A percentile compares a stretch with the other conserved stretches of the same genome.
phyloP scores from a whole-genome alignment of 768 basidiomycete genomes.

The Gymnopilus dilepis region DNA sequence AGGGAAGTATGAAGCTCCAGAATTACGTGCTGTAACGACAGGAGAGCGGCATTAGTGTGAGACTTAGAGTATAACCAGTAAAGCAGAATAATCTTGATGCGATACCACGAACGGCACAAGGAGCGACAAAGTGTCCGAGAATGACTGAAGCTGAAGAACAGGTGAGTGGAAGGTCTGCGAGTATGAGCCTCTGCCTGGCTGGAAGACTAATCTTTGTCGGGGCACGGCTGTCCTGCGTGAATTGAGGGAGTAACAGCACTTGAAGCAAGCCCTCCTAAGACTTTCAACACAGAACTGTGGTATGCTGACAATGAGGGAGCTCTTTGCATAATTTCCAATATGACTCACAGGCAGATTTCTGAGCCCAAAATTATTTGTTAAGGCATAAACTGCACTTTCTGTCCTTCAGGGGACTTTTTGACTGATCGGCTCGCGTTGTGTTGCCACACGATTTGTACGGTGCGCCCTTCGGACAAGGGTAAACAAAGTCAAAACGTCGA shows the following conservation, averaged over 20 bases:
- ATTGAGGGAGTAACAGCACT: no score
- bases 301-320: no score
- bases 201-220: no score
- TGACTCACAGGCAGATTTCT: neutral
- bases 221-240: no score
- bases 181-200: no score
- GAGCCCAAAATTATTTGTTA: neutral
- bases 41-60: neutral
- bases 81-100: neutral
- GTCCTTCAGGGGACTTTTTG: neutral
- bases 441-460: conserved; percentile 1
- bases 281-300: no score
- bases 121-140: neutral
- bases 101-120: neutral
- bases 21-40: neutral
- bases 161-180: no score
- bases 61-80: neutral
- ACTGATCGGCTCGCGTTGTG: neutral
- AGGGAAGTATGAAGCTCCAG: neutral
- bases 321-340: no score
- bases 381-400: neutral
- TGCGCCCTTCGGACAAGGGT: neutral
- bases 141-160: no score
- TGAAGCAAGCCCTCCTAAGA: no score
- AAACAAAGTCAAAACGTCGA: conserved; percentile 1